phyloP scores from a whole-genome alignment of 1,284 basidiomycete species.

The Fomitopsis pinicola region DNA sequence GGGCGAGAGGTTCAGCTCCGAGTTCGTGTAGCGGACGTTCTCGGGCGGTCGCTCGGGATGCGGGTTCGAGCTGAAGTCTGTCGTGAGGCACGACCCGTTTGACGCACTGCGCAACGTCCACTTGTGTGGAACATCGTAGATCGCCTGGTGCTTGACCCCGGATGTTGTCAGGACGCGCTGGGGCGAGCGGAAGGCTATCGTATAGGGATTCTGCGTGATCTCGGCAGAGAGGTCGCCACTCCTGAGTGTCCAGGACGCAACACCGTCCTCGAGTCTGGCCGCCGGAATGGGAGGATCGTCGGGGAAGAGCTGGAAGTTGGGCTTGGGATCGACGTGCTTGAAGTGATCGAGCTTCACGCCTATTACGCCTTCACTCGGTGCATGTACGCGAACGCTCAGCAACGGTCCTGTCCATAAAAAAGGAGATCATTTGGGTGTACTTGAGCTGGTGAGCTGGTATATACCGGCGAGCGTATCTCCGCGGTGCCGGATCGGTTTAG shows the following conservation, averaged over 20 bases:
- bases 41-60: slow-evolving; percentile 40
- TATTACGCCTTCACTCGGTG: slow-evolving; percentile 64
- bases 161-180: slow-evolving; percentile 48
- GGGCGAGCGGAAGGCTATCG: slow-evolving; percentile 54
- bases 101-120: slow-evolving; percentile 59
- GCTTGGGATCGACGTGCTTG: slow-evolving; percentile 38
- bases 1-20: slow-evolving; percentile 65
- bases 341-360: slow-evolving; percentile 64
- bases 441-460: slow-evolving; percentile 10
- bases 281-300: slow-evolving; percentile 47
- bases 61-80: slow-evolving; percentile 56
- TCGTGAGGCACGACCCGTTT: slow-evolving; percentile 55
- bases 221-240: slow-evolving; percentile 46
- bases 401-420: slow-evolving; percentile 44
- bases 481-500: slow-evolving; percentile 59
- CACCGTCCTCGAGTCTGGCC: slow-evolving; percentile 33
- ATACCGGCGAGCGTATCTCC: slow-evolving; percentile 66
- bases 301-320: slow-evolving; percentile 62
- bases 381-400: slow-evolving; percentile 55
- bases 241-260: slow-evolving; percentile 34
- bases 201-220: slow-evolving; percentile 56
- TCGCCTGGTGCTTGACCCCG: slow-evolving; percentile 56
- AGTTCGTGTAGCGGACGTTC: slow-evolving; percentile 54
- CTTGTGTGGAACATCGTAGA: slow-evolving; percentile 61
- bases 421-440: slow-evolving; percentile 10